phyloP scores from a whole-genome alignment of 495 filamentous ascomycete genomes.

The Aspergillus homomorphus region DNA sequence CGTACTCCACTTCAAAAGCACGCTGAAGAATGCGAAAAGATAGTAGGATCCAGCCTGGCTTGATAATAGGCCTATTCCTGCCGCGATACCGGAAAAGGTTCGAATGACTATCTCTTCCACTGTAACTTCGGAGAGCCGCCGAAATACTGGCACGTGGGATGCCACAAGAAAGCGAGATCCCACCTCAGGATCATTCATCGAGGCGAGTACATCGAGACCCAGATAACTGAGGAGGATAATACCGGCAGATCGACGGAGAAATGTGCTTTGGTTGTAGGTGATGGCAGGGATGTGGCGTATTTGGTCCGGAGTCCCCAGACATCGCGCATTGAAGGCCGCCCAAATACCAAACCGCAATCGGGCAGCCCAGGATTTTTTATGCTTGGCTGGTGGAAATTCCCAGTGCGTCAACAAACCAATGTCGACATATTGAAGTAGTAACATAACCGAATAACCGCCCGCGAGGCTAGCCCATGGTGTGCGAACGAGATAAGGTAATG shows the following conservation, averaged over 20 bases:
- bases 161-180: neutral
- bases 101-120: neutral
- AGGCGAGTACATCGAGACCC: neutral
- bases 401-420: neutral
- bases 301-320: neutral
- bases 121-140: neutral
- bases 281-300: neutral
- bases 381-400: neutral
- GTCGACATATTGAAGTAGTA: neutral
- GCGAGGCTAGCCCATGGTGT: neutral
- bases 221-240: neutral
- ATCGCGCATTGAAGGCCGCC: neutral
- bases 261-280: neutral
- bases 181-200: neutral
- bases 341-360: neutral
- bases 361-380: neutral
- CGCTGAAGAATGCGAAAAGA: neutral
- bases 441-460: neutral
- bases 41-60: neutral
- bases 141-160: neutral
- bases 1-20: neutral
- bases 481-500: neutral
- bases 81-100: neutral
- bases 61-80: neutral
- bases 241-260: neutral